These are phyloP conservation scores for Inga leiocalycina DNA, from an alignment of 306 rosid species.

Conservation along the genomic window DNA sequence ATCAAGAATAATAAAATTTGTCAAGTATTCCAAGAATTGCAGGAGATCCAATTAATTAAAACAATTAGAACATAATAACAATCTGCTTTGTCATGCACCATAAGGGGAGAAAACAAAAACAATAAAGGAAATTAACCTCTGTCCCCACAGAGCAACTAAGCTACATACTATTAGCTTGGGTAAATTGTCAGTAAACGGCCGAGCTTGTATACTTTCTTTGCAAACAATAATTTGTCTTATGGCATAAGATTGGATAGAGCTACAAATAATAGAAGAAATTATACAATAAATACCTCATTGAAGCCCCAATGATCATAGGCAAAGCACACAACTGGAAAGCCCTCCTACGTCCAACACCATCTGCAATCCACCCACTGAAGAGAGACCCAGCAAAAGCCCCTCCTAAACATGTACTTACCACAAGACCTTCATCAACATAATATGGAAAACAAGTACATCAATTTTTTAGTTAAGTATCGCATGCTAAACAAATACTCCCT, in stretches of 20 bases:
- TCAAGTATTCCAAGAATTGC: background rate
- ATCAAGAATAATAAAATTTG: conserved; percentile 7
- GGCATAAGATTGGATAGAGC: conserved; percentile 21
- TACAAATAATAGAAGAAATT: conserved; percentile 24
- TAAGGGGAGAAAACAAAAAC: background rate
- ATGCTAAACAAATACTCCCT: background rate
- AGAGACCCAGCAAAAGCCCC: conserved; percentile 83
- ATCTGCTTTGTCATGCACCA: background rate
- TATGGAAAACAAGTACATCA: conserved; percentile 24
- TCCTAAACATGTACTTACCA: conserved; percentile 85
- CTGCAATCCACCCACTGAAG: conserved; percentile 78
- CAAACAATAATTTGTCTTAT: conserved; percentile 1
- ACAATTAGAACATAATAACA: background rate
- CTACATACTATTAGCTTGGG: background rate
- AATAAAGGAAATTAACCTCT: background rate
- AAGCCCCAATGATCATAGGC: conserved; percentile 86
- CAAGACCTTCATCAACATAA: conserved; percentile 70
- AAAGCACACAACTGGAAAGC: conserved; percentile 85
- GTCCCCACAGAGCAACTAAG: background rate
- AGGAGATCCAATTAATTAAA: background rate
- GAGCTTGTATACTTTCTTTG: conserved; percentile 18
- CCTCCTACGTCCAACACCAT: conserved; percentile 85
- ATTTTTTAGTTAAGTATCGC: conserved; percentile 26
- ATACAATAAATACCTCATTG: conserved; percentile 60
- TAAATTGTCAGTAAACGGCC: conserved; percentile 3